Percentiles rank a stretch among this genome's conserved stretches.
Conservation (phyloP, 2,329 filamentous ascomycete species). For the Camillea tinctor region DNA sequence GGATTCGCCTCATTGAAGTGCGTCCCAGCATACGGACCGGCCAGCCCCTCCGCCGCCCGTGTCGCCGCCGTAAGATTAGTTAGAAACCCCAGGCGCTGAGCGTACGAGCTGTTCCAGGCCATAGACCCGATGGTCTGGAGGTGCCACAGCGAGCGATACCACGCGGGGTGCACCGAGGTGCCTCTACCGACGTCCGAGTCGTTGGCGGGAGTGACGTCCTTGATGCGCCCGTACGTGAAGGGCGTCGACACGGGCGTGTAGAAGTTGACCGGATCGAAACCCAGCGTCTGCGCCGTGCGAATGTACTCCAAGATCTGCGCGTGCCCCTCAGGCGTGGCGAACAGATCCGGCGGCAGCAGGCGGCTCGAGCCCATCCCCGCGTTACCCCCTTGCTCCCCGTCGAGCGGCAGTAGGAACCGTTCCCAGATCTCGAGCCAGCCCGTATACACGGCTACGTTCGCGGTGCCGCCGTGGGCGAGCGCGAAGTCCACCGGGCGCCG, state of each 20-base stretch:
- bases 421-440: slow-evolving; percentile 18
- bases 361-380: slow-evolving; percentile 14
- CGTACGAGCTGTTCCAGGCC: slow-evolving; percentile 19
- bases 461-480: slow-evolving; percentile 15
- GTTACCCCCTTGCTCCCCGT: slow-evolving; percentile 7
- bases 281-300: slow-evolving; percentile 12
- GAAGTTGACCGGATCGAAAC: slow-evolving; percentile 16
- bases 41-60: slow-evolving; percentile 14
- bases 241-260: slow-evolving; percentile 19
- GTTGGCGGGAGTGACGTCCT: background rate
- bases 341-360: slow-evolving; percentile 14
- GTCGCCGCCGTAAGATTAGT: slow-evolving; percentile 17
- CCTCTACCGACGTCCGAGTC: slow-evolving; percentile 3
- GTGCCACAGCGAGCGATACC: slow-evolving; percentile 20
- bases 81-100: slow-evolving; percentile 11
- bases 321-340: slow-evolving; percentile 15
- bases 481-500: slow-evolving; percentile 17
- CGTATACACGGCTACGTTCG: slow-evolving; percentile 14
- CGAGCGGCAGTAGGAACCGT: slow-evolving; percentile 9
- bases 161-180: slow-evolving; percentile 17
- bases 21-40: slow-evolving; percentile 10
- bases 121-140: slow-evolving; percentile 13
- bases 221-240: slow-evolving; percentile 10
- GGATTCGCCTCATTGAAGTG: slow-evolving; percentile 22
- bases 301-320: slow-evolving; percentile 16